These are phyloP conservation scores for Millerago galiae DNA, from an alignment of 805 yeast genomes.

Conservation along the genomic window DNA sequence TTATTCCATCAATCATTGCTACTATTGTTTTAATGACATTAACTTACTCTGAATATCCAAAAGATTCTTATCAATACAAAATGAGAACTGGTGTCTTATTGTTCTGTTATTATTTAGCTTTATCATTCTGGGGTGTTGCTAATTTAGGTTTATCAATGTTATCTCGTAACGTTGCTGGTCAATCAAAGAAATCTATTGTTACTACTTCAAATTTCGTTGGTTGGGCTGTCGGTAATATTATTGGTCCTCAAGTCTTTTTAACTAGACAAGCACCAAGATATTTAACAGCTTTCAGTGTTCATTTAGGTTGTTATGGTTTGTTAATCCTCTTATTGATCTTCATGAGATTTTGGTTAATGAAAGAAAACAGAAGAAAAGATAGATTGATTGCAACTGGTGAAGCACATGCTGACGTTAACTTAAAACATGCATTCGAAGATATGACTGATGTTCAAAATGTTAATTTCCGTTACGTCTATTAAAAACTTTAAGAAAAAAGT, in stretches of 20 bases:
- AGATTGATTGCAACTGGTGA: background rate
- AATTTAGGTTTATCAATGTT: slow-evolving; percentile 42
- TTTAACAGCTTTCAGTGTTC: slow-evolving; percentile 7
- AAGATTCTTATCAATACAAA: slow-evolving; percentile 10
- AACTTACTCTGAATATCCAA: slow-evolving; percentile 5
- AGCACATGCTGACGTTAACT: slow-evolving; percentile 2
- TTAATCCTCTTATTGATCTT: slow-evolving; percentile 1
- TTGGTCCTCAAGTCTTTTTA: slow-evolving; percentile 55
- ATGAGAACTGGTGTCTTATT: slow-evolving; percentile 34
- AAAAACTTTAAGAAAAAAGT: background rate
- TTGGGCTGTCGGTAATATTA: slow-evolving; percentile 45
- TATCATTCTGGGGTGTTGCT: slow-evolving; percentile 47
- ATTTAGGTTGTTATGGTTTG: slow-evolving; percentile 6
- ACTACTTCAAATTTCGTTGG: slow-evolving; percentile 44
- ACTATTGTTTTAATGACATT: slow-evolving; percentile 33
- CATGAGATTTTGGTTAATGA: slow-evolving; percentile 5
- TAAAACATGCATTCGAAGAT: slow-evolving; percentile 9
- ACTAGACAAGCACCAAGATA: slow-evolving; percentile 42
- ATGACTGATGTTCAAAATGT: slow-evolving; percentile 13
- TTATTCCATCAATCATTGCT: slow-evolving; percentile 42
- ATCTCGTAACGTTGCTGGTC: slow-evolving; percentile 50
- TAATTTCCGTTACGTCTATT: slow-evolving; percentile 12
- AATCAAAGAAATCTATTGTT: slow-evolving; percentile 43
- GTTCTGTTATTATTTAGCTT: slow-evolving; percentile 39
- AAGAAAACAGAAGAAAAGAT: slow-evolving; percentile 3